A percentile compares a stretch with the other conserved stretches of the same genome.
phyloP scores from a whole-genome alignment of 306 rosid species.

The Amphicarpaea edgeworthii region DNA sequence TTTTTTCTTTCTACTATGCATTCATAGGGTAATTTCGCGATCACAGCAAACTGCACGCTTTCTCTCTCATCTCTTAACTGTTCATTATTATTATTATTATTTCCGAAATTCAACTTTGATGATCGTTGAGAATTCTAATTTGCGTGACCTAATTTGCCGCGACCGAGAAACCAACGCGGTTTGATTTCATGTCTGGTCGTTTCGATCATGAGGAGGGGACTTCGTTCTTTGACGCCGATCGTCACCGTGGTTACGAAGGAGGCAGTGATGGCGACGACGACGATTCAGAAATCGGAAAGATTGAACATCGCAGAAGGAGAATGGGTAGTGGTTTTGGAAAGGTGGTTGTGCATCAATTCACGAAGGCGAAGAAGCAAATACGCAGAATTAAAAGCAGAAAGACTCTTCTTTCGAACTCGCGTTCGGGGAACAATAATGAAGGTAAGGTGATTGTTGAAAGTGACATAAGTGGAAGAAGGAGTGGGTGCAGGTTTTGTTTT shows the following conservation, averaged over 20 bases:
- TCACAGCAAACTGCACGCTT: background rate
- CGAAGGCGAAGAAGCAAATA: constrained; percentile 53
- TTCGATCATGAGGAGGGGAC: constrained; percentile 60
- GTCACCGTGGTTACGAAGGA: constrained; percentile 37
- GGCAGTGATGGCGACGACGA: constrained; percentile 43
- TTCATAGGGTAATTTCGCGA: background rate
- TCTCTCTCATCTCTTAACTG: constrained; percentile 19
- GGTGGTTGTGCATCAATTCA: constrained; percentile 53
- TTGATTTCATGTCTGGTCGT: constrained; percentile 64
- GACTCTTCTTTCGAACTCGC: constrained; percentile 38
- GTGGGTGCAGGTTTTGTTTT: constrained; percentile 73
- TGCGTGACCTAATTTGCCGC: constrained; percentile 27
- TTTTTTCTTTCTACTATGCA: background rate
- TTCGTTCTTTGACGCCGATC: constrained; percentile 45
- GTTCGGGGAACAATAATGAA: background rate
- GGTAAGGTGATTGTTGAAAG: constrained; percentile 50
- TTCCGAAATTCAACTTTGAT: constrained; percentile 18
- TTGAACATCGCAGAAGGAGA: constrained; percentile 20
- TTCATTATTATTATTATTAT: background rate
- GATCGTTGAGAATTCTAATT: constrained; percentile 12
- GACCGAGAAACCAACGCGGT: background rate
- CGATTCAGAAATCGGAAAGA: constrained; percentile 45
- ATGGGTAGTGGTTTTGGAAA: constrained; percentile 43
- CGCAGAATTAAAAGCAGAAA: constrained; percentile 46
- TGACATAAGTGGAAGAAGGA: constrained; percentile 36